Evolutionary conservation across 2,329 filamentous ascomycete genomes (phyloP), one percentile per base, ranked within the genome.

Genomic region (Clarireedia homoeocarpa): DNA sequence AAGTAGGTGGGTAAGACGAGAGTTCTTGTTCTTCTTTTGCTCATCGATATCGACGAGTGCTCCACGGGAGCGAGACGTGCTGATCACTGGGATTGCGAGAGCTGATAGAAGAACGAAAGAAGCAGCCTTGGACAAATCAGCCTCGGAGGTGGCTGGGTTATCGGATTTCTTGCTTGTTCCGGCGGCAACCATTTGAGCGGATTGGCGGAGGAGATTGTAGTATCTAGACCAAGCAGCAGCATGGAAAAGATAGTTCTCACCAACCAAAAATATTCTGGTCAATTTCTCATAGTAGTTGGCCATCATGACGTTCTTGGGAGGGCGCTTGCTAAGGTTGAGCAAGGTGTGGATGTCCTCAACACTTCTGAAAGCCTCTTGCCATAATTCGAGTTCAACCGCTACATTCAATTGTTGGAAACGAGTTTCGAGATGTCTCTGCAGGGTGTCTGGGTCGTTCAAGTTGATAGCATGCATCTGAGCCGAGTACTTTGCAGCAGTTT

Each of bases 201-300:
- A 96, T 72, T 95, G 88, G 68, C 91, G 91, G 61, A 99, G 85
- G 36, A 99, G 84, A 71, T 91, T 95, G 80, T 96, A 97, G 79
- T 96, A 97, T 67, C 92, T 83, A 66, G 91, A 95, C 90, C 91
- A 99, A 60, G 94, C 91, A 54, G 94, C 94, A 65, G 94, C 94
- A 71, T 99, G 94, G 85, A 99, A 99, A 47, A 99, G 85, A 72
- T 97, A 97, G 80, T 99, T 99, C 77, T 97, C 94, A 73, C 92
- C 95, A 64, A 97, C 94, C 61, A 99, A 83, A 81, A 99, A 99
- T 72, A 99, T 99, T 62, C 91, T 85, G 42, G 94, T 96, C 57
- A 99, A 85, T 78, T 97, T 97, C 81, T 99, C 94, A 75, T 97
- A 99, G 81, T 99, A 99, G 79, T 97, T 99, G 75, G 94, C 94